phyloP scores from a whole-genome alignment of 495 filamentous ascomycete genomes.

The Entonaema liquescens region DNA sequence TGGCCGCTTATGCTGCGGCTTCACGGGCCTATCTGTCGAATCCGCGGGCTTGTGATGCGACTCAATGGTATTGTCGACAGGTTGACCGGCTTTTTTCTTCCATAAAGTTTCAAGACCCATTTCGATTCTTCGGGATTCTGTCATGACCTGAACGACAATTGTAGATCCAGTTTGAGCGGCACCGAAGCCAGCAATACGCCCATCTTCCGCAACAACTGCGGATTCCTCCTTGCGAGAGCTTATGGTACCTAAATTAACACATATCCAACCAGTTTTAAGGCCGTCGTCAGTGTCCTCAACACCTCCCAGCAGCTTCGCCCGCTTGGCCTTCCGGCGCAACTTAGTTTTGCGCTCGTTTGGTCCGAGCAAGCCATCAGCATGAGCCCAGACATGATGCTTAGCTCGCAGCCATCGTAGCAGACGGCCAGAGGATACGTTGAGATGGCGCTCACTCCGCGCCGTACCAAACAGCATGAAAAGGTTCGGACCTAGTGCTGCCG shows the following conservation, averaged over 20 bases:
- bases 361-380: conserved; percentile 88
- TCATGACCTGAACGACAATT: conserved; percentile 90
- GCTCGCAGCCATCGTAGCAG: conserved; percentile 86
- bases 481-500: conserved; percentile 84
- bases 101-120: conserved; percentile 86
- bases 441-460: conserved; percentile 89
- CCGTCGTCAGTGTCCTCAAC: conserved; percentile 73
- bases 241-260: conserved; percentile 83
- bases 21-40: neutral
- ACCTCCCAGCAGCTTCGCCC: conserved; percentile 74
- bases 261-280: conserved; percentile 92
- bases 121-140: conserved; percentile 82
- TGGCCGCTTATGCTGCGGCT: neutral
- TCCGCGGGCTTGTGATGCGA: conserved; percentile 12
- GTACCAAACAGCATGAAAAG: conserved; percentile 95
- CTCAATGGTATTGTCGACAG: conserved; percentile 26
- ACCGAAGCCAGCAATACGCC: conserved; percentile 80
- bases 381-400: conserved; percentile 71
- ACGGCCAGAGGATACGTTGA: conserved; percentile 90
- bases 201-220: conserved; percentile 50
- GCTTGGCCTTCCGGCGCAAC: conserved; percentile 77
- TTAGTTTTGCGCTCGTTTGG: conserved; percentile 91
- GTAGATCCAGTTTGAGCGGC: conserved; percentile 61
- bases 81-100: conserved; percentile 62
- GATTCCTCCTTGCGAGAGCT: conserved; percentile 58